Evolutionary conservation across 106 monocot species (phyloP), one percentile per base, ranked within the genome.

Genomic region (Triglochin maritima): DNA sequence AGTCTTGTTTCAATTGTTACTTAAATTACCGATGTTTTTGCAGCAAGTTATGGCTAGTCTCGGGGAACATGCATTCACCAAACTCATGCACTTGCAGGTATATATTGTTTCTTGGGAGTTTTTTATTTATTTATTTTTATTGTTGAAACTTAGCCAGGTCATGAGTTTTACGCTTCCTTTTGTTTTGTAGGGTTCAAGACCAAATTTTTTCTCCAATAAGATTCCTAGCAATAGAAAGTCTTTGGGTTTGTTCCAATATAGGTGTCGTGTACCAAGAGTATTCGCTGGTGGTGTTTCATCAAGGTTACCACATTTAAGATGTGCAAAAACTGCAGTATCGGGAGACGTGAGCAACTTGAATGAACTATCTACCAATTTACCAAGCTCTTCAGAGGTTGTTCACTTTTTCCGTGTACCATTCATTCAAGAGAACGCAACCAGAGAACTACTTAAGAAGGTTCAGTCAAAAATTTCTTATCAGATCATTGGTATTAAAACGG

Each of bases 351-450:
- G 80, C 17, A 78, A 41, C 46, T n/a, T 77, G 4, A 75, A 55
- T 5, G 70, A 68, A 64, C 62, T 64, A 63, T 49, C 51, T 64
- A 56, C 43, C 57, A 46, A n/a, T 12, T 3, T 47, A 14, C 63
- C 17, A 55, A 48, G 17, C 10, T 13, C 47, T 55, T 53, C 17
- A 9, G 67, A 80, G 78, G 63, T 94, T 7, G 76, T 90, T 29
- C 95, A 96, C 50, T 84, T 96, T 56, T 96, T 90, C 46, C 81
- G 95, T 7, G 45, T 59, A n/a, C 95, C 95, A 11, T 44, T 90
- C 45, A 57, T 96, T 52, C 79, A 70, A 63, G 90, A 88, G 2
- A 90, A 71, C 74, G 95, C 87, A 48, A 14, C 70, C 5, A 61
- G 63, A 0, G 87, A 96, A 62, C 85, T 96, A 7, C 79, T 96